Conservation (phyloP, 768 basidiomycete species). For the Lenzites betulinus region DNA sequence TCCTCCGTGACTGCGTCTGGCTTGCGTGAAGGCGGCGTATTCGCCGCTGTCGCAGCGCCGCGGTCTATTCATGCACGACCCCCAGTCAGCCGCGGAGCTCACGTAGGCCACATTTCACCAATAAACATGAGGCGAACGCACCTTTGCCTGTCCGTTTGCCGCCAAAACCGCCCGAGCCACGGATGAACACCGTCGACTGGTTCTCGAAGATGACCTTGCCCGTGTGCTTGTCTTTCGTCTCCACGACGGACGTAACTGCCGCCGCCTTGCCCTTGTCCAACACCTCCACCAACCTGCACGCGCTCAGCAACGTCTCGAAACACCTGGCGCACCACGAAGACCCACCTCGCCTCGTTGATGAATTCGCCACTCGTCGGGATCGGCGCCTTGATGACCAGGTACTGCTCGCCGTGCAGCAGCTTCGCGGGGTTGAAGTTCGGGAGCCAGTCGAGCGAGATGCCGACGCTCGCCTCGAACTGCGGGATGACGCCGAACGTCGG, state of each 20-base stretch:
- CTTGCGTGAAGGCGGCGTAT: slow-evolving; percentile 75
- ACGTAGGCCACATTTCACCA: background rate
- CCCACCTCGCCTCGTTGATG: slow-evolving; percentile 69
- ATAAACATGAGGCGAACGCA: slow-evolving; percentile 35
- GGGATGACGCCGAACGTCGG: slow-evolving; percentile 97
- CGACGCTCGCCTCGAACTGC: slow-evolving; percentile 74
- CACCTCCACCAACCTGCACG: slow-evolving; percentile 68
- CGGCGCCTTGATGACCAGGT: slow-evolving; percentile 80
- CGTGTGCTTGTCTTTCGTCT: slow-evolving; percentile 77
- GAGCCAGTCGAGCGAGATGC: slow-evolving; percentile 78
- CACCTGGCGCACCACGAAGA: slow-evolving; percentile 3
- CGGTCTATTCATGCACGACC: slow-evolving; percentile 59
- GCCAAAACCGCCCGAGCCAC: slow-evolving; percentile 95
- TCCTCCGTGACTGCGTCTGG: slow-evolving; percentile 91
- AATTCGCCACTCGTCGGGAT: slow-evolving; percentile 86
- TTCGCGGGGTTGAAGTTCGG: slow-evolving; percentile 97
- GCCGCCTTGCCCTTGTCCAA: slow-evolving; percentile 94
- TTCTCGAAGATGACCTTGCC: slow-evolving; percentile 90
- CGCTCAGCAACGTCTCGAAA: background rate
- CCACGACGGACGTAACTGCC: slow-evolving; percentile 75
- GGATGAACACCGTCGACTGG: slow-evolving; percentile 88
- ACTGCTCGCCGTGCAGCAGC: slow-evolving; percentile 98
- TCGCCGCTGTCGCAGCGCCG: slow-evolving; percentile 82
- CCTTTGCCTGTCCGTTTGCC: slow-evolving; percentile 85
- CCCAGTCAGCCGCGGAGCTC: background rate